A percentile compares a stretch with the other conserved stretches of the same genome.
These are phyloP conservation scores for Cyberlindnera lachancei DNA, from an alignment of 805 yeast genomes.

Conservation along the genomic window DNA sequence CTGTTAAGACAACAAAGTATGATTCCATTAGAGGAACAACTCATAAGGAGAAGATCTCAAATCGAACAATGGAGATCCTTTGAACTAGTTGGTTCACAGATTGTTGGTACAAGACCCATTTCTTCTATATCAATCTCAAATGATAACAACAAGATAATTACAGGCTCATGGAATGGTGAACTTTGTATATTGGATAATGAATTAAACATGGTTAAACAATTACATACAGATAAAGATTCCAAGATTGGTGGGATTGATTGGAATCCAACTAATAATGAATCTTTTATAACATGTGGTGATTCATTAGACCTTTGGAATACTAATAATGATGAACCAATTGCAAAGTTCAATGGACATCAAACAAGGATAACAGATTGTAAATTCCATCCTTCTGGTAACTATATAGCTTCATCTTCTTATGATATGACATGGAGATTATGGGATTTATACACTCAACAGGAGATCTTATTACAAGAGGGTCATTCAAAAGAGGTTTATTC, in stretches of 20 bases:
- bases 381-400: conserved; percentile 57
- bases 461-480: conserved; percentile 73
- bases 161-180: conserved; percentile 83
- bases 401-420: conserved; percentile 63
- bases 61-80: conserved; percentile 27
- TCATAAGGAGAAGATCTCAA: conserved; percentile 39
- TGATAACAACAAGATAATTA: conserved; percentile 36
- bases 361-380: conserved; percentile 50
- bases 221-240: conserved; percentile 34
- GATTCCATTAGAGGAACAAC: conserved; percentile 33
- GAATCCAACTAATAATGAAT: conserved; percentile 29
- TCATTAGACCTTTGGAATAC: conserved; percentile 10
- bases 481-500: conserved; percentile 68
- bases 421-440: conserved; percentile 87
- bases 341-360: conserved; percentile 36
- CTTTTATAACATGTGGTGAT: conserved; percentile 21
- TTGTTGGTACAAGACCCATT: conserved; percentile 62
- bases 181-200: conserved; percentile 39
- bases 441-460: conserved; percentile 50
- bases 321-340: conserved; percentile 4
- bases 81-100: conserved; percentile 59
- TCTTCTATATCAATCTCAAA: conserved; percentile 45
- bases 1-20: conserved; percentile 24
- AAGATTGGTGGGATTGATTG: conserved; percentile 70
- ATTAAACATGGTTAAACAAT: conserved; percentile 24